Conservation (phyloP, 2,329 filamentous ascomycete species). For the Cytospora leucostoma region DNA sequence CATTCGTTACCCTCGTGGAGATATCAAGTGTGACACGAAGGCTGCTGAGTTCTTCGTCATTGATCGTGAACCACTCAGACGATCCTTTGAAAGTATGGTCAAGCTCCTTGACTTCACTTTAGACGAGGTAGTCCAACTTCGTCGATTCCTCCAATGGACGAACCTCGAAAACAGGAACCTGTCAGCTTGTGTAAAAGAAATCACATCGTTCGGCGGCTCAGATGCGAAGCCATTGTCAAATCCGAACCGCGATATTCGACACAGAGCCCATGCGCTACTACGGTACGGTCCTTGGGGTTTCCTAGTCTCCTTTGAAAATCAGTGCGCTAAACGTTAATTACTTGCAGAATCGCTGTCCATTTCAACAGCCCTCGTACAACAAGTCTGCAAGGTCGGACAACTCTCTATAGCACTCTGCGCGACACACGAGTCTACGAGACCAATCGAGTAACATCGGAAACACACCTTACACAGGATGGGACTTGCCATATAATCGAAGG, state of each 20-base stretch:
- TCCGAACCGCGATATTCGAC: slow-evolving; percentile 33
- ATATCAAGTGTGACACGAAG: slow-evolving; percentile 21
- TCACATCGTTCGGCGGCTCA: slow-evolving; percentile 33
- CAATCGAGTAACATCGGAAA: slow-evolving; percentile 34
- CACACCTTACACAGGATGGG: slow-evolving; percentile 36
- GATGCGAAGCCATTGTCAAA: slow-evolving; percentile 29
- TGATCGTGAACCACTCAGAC: slow-evolving; percentile 36
- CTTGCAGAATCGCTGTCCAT: slow-evolving; percentile 34
- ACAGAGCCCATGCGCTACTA: slow-evolving; percentile 37
- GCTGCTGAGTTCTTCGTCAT: slow-evolving; percentile 37
- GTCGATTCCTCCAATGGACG: slow-evolving; percentile 39
- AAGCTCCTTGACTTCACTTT: slow-evolving; percentile 41
- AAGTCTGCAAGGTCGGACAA: slow-evolving; percentile 14
- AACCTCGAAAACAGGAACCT: slow-evolving; percentile 37
- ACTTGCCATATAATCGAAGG: slow-evolving; percentile 27
- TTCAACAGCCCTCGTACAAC: slow-evolving; percentile 33
- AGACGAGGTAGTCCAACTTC: slow-evolving; percentile 36
- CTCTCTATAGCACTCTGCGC: slow-evolving; percentile 33
- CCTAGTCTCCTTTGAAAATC: not conserved
- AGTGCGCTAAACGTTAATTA: not conserved
- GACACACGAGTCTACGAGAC: slow-evolving; percentile 36
- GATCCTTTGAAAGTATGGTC: slow-evolving; percentile 34
- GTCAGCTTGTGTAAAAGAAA: slow-evolving; percentile 38
- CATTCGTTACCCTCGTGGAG: slow-evolving; percentile 29
- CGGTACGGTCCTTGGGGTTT: slow-evolving; percentile 32